A percentile compares a stretch with the other conserved stretches of the same genome.
Evolutionary conservation across 306 rosid genomes (phyloP).

Genomic region (Cicer judaicum): DNA sequence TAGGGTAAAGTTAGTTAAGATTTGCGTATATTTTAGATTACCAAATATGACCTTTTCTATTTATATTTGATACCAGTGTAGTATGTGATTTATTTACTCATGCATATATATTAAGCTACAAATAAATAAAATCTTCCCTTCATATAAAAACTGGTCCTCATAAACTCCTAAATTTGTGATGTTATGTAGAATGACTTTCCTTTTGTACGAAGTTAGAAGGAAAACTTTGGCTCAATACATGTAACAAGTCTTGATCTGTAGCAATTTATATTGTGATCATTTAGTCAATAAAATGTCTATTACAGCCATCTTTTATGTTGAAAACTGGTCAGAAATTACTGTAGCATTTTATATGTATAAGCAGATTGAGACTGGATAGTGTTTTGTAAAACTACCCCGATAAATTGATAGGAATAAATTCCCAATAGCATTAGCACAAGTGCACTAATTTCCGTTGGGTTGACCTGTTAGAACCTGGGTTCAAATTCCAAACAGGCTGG

Average conservation of each 20-base stretch:
- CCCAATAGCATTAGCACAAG: slow-evolving; percentile 2
- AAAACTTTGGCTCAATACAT: slow-evolving; percentile 14
- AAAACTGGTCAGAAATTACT: slow-evolving; percentile 20
- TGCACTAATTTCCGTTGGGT: slow-evolving; percentile 1
- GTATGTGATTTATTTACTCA: background rate
- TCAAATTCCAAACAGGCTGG: slow-evolving; percentile 25
- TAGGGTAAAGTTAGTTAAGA: background rate
- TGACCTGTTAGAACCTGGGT: slow-evolving; percentile 22
- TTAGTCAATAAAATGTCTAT: background rate
- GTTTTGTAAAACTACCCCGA: slow-evolving; percentile 23
- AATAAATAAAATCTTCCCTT: slow-evolving; percentile 3
- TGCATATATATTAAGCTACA: slow-evolving; percentile 22
- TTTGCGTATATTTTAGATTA: background rate
- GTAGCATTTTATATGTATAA: slow-evolving; percentile 22
- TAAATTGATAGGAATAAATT: slow-evolving; percentile 9
- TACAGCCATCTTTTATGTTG: slow-evolving; percentile 19
- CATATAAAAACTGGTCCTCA: background rate
- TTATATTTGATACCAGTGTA: background rate
- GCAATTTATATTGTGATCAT: background rate
- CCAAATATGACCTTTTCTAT: background rate
- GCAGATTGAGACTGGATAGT: slow-evolving; percentile 23
- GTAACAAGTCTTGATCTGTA: slow-evolving; percentile 19
- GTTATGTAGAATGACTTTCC: slow-evolving; percentile 18
- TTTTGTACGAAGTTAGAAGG: background rate
- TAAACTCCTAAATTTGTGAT: slow-evolving; percentile 25